Conservation (phyloP, 305 asterid species). For the Ilex paraguariensis region DNA sequence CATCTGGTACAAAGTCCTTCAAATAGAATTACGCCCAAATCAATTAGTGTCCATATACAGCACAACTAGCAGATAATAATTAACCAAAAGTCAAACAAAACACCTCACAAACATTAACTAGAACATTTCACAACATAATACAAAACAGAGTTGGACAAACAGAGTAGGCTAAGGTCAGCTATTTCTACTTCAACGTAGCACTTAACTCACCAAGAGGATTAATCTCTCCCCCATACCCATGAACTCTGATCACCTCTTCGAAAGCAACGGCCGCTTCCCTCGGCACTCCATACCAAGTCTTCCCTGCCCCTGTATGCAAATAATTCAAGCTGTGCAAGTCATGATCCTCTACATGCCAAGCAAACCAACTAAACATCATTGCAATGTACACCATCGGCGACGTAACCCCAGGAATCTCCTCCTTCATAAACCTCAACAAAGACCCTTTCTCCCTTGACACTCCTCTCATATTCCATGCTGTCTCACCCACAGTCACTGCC, state of each 20-base stretch:
- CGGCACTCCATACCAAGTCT: slow-evolving; percentile 99
- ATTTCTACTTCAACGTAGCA: slow-evolving; percentile 1
- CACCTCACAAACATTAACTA: neutral
- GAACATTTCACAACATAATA: neutral
- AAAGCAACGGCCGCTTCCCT: slow-evolving; percentile 91
- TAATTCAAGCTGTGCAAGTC: slow-evolving; percentile 99
- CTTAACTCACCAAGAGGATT: slow-evolving; percentile 82
- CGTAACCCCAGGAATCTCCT: slow-evolving; percentile 98
- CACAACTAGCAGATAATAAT: too few species aligned
- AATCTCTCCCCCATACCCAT: slow-evolving; percentile 95
- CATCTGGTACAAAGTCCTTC: too few species aligned
- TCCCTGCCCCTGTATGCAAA: slow-evolving; percentile 83
- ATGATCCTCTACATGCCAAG: slow-evolving; percentile 99
- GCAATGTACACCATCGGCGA: slow-evolving; percentile 99
- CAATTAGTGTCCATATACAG: too few species aligned
- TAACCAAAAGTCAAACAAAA: slow-evolving; percentile 3
- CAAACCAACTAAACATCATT: slow-evolving; percentile 99
- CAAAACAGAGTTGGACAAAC: neutral
- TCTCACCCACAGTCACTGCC: slow-evolving; percentile 61
- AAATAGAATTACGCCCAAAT: too few species aligned
- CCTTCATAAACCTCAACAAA: slow-evolving; percentile 92
- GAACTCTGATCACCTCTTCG: slow-evolving; percentile 90
- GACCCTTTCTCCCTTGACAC: slow-evolving; percentile 87
- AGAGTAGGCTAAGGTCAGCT: neutral
- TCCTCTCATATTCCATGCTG: slow-evolving; percentile 98